Percentiles rank a stretch among this genome's conserved stretches.
Evolutionary conservation across 148 eudicot species (phyloP).

Genomic region (Nepenthes mirabilis): DNA sequence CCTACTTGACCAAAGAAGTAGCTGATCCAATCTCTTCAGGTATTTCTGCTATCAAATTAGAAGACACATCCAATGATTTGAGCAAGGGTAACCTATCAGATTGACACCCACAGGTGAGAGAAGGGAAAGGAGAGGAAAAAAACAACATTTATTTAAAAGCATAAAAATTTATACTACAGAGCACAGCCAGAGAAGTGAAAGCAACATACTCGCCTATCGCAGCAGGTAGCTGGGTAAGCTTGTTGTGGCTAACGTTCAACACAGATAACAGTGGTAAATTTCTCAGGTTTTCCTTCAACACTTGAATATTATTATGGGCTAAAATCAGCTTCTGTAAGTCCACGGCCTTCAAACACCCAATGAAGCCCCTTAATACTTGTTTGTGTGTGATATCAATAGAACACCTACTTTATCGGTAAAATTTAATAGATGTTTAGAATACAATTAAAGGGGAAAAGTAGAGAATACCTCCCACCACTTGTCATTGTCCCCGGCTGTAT

Average conservation of each 20-base stretch:
- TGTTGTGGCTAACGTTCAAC: conserved; percentile 87
- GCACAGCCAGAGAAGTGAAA: conserved; percentile 1
- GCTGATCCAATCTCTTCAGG: conserved; percentile 87
- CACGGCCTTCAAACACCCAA: conserved; percentile 47
- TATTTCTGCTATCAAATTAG: conserved; percentile 37
- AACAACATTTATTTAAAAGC: conserved; percentile 2
- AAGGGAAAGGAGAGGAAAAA: conserved; percentile 5
- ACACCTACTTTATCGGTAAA: background rate
- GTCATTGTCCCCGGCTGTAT: conserved; percentile 64
- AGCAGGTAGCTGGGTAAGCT: conserved; percentile 72
- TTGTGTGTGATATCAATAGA: too few relatives aligned
- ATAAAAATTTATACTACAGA: background rate
- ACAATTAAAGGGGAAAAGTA: conserved; percentile 1
- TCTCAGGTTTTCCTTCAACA: conserved; percentile 61
- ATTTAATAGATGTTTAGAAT: background rate
- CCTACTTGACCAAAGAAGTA: conserved; percentile 84
- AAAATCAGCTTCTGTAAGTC: conserved; percentile 92
- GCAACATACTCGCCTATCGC: conserved; percentile 85
- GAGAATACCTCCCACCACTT: conserved; percentile 96
- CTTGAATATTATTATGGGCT: conserved; percentile 85
- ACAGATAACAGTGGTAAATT: conserved; percentile 57
- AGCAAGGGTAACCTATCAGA: conserved; percentile 56
- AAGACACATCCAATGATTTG: conserved; percentile 74
- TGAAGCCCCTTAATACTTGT: too few relatives aligned
- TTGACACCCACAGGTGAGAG: conserved; percentile 2